A percentile compares a stretch with the other conserved stretches of the same genome.
These are phyloP conservation scores for Mycena leptocephala DNA, from an alignment of 768 basidiomycete species.

Conservation along the genomic window DNA sequence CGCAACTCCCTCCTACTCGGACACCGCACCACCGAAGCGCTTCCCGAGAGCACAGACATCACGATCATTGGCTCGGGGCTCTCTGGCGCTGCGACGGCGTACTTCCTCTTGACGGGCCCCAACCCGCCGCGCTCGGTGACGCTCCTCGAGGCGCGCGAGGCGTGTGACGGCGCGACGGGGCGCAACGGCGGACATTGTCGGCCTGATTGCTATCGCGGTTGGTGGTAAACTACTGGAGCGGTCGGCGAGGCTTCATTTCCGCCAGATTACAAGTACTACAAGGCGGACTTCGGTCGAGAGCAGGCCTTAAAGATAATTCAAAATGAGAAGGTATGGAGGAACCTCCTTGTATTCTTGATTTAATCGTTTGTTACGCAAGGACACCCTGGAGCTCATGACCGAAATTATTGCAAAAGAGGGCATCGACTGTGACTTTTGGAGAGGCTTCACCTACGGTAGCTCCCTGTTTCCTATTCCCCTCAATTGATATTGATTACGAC, in stretches of 20 bases:
- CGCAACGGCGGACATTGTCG: conserved; percentile 48
- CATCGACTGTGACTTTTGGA: conserved; percentile 49
- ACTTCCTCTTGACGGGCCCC: conserved; percentile 42
- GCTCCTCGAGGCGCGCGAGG: conserved; percentile 63
- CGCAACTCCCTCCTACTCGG: conserved; percentile 37
- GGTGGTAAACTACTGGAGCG: too few species aligned
- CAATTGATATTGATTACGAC: background rate
- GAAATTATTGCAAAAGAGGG: conserved; percentile 38
- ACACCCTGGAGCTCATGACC: conserved; percentile 38
- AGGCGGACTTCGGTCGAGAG: conserved; percentile 39
- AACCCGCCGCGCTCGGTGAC: conserved; percentile 44
- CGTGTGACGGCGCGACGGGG: conserved; percentile 47
- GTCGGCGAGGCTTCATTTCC: background rate
- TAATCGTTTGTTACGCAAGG: background rate
- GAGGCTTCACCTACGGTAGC: conserved; percentile 41
- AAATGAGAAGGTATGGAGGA: conserved; percentile 40
- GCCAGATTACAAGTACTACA: conserved; percentile 38
- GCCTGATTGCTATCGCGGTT: conserved; percentile 41
- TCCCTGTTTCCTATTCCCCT: background rate
- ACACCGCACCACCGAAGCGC: conserved; percentile 37
- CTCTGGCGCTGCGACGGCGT: conserved; percentile 50
- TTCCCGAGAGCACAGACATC: conserved; percentile 41
- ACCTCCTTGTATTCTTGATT: too few species aligned
- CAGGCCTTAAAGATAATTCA: conserved; percentile 46
- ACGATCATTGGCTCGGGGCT: conserved; percentile 56